Base-by-base conservation (phyloP, 441 rosid species). In the Francoa sonchifolia region DNA sequence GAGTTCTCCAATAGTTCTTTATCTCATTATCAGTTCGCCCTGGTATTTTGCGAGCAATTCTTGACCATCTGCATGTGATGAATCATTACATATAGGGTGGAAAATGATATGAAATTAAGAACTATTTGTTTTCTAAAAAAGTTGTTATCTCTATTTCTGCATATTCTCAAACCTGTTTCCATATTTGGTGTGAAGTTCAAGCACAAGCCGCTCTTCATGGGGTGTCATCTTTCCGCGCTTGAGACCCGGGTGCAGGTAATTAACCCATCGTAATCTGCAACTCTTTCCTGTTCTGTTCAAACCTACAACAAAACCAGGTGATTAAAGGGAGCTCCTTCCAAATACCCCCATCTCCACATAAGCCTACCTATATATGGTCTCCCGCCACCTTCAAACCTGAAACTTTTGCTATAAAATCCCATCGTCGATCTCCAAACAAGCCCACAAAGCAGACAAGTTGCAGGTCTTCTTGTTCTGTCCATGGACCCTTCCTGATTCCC, bases 311-410 rank as follows among this genome's bases (percentile, higher is more conserved):
- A 78, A 78, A 71, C 67, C 57, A 77, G 40, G 60, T 37, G 57
- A 68, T 77, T 58, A 79, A 77, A 57, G 62, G 73, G 50, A 42
- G 73, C 65, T 55, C 76, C 73, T 59, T 64, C 46, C 50, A 58
- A 49, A 70, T 54, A 65, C 73, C 40, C 61, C 70, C 67, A 62
- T 79, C 62, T 34, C 62, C 74, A 53, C 47, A 66, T 49, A 63
- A 62, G 9, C 85, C 54, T 72, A 79, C 94, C 86, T 79, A 77
- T 51, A 58, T 66, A 44, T 60, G 65, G 61, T 73, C 94, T 74
- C 98, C 98, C 96, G 60, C 98, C 95, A 82, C 96, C 95, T 80
- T 85, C 96, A 89, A 89, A 89, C 98, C 98, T 89, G 98, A 89
- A 66, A 89, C 89, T 68, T 89, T 82, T 1, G 98, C 96, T 47